Evolutionary conservation across 805 yeast genomes (phyloP).

Genomic region (Yamadazyma ubonensis): DNA sequence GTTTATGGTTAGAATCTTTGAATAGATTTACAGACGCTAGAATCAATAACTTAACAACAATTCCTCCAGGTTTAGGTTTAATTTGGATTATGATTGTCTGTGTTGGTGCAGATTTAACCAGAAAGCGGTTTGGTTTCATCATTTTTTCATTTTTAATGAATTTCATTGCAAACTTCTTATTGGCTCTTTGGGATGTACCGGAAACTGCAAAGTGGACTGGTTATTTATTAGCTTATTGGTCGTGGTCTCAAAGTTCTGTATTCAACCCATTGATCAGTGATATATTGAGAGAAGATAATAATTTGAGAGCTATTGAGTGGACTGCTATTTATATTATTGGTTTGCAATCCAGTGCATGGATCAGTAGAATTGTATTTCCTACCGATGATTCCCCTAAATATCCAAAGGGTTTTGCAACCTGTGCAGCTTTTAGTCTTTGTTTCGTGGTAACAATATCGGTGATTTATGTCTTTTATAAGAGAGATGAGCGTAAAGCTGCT

Average conservation of each 20-base stretch:
- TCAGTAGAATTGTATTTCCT: conserved; percentile 38
- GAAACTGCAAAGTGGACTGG: conserved; percentile 23
- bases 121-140: conserved; percentile 21
- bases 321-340: conserved; percentile 19
- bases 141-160: conserved; percentile 21
- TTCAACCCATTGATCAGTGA: conserved; percentile 22
- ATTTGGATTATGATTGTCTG: conserved; percentile 46
- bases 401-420: conserved; percentile 47
- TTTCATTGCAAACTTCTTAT: conserved; percentile 18
- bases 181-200: conserved; percentile 22
- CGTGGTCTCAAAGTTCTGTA: conserved; percentile 22
- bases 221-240: conserved; percentile 18
- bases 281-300: conserved; percentile 20
- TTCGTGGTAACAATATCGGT: conserved; percentile 22
- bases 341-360: conserved; percentile 34
- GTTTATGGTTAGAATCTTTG: conserved; percentile 28
- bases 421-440: conserved; percentile 38
- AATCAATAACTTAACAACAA: conserved; percentile 50
- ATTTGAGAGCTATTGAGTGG: conserved; percentile 23
- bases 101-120: conserved; percentile 50
- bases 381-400: conserved; percentile 54
- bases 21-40: conserved; percentile 41
- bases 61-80: conserved; percentile 62
- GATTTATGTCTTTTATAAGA: conserved; percentile 44
- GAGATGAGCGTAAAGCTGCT: conserved; percentile 49